These are phyloP conservation scores for Cryphonectria nitschkei DNA, from an alignment of 2,329 filamentous ascomycete genomes.

Conservation along the genomic window DNA sequence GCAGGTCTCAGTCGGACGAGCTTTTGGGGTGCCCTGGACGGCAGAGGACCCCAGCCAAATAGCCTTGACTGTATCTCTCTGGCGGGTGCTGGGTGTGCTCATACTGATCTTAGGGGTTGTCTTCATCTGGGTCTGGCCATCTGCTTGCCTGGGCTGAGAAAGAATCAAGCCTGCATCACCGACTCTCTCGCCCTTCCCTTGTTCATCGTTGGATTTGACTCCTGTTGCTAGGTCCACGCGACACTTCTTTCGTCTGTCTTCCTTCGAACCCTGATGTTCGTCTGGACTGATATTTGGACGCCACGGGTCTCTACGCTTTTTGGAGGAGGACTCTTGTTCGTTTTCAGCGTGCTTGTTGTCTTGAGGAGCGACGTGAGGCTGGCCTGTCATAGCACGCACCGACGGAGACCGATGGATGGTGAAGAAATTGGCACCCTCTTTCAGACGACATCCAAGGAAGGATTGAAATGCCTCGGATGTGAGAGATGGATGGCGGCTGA, in stretches of 20 bases:
- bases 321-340: not conserved
- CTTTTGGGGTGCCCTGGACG: not conserved
- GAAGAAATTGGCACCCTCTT: not conserved
- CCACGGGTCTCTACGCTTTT: not conserved
- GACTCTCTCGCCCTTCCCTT: not conserved
- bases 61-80: no score
- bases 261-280: not conserved
- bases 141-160: not conserved
- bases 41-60: not conserved
- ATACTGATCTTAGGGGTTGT: not conserved
- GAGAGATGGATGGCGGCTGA: no score
- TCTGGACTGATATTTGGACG: conserved; percentile 4
- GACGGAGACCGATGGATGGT: not conserved
- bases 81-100: not conserved
- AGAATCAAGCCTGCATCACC: not conserved
- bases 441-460: not conserved
- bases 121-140: not conserved
- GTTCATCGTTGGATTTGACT: not conserved
- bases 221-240: not conserved
- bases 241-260: conserved; percentile 2
- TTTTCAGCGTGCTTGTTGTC: not conserved
- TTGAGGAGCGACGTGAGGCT: not conserved
- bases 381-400: not conserved
- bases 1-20: not conserved
- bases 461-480: not conserved